Conservation (phyloP, 2,329 filamentous ascomycete genomes). For the Aspergillus costaricaensis region DNA sequence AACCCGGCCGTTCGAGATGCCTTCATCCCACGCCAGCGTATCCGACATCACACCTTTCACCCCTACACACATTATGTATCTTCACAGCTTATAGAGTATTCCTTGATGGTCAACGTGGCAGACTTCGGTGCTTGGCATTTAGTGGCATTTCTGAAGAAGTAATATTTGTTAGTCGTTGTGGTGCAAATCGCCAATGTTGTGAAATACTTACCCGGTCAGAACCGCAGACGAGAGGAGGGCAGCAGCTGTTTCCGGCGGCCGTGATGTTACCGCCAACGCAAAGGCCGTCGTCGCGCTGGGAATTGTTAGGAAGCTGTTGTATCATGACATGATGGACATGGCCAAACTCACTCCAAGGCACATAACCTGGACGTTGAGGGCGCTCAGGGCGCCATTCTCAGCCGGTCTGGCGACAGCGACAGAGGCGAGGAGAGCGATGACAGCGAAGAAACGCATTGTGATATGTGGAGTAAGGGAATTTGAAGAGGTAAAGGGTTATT, state of each 20-base stretch:
- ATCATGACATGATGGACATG: background rate
- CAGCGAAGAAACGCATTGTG: slow-evolving; percentile 18
- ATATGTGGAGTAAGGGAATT: background rate
- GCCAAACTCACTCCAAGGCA: slow-evolving; percentile 14
- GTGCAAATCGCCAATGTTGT: background rate
- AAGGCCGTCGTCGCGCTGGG: background rate
- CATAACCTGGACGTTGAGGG: background rate
- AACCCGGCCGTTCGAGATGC: background rate
- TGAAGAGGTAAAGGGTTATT: background rate
- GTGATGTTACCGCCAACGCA: slow-evolving; percentile 12
- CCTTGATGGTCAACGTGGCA: background rate
- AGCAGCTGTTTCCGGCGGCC: slow-evolving; percentile 10
- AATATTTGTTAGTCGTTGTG: background rate
- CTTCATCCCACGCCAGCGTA: background rate
- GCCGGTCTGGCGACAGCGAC: slow-evolving; percentile 10
- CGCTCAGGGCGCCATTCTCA: slow-evolving; percentile 1
- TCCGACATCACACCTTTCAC: background rate
- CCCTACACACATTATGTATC: background rate
- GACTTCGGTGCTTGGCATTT: background rate
- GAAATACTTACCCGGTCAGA: slow-evolving; percentile 13
- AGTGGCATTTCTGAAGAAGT: background rate
- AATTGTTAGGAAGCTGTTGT: background rate
- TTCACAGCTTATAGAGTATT: background rate
- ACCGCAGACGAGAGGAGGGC: slow-evolving; percentile 13
- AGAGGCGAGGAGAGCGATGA: slow-evolving; percentile 11